Evolutionary conservation across 768 basidiomycete genomes (phyloP), one percentile per base, ranked within the genome.

Genomic region (Lentinula aciculospora): DNA sequence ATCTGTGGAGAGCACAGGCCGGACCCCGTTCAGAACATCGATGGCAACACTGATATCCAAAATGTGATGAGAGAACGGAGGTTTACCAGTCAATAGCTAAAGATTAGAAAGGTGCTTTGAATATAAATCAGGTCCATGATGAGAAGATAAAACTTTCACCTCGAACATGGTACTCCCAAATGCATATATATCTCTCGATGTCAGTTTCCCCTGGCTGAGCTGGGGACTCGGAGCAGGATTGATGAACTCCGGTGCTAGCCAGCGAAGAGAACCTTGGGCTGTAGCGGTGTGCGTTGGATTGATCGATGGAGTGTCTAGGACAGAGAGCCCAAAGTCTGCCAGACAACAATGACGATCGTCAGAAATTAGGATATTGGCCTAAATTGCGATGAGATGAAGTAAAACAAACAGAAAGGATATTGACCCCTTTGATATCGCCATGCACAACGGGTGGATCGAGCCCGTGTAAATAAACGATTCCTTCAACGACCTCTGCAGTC

Each of bases 391-490:
- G 21, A 37, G 32, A n/a, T 23, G 8, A 10, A 50, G 29, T 10
- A 2, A 21, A 34, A 6, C 36, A 32, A 2, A 13, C 27, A 48
- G 34, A 23, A 49, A 19, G 5, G 6, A 13, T n/a, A 27, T 71
- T 42, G 62, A 76, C 75, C 6, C 72, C 69, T 64, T 75, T 76
- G 46, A 78, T 64, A 57, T 78, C 76, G 40, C 71, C 72, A 34
- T 78, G 77, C 23, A 71, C 63, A 19, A 78, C 67, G 4, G 73
- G 75, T 21, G 77, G 76, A 50, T 67, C 63, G 55, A 70, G 69
- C 17, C 56, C 60, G 50, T 78, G 76, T 31, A 78, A 59, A 49
- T 78, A 75, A 39, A 66, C 65, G 19, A 77, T 58, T 25, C 74
- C 76, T 13, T 57, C 67, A 2, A 71, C 71, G 31, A 74, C 67